Conservation (phyloP, 2,329 filamentous ascomycete species). For the Neonectria ditissima region DNA sequence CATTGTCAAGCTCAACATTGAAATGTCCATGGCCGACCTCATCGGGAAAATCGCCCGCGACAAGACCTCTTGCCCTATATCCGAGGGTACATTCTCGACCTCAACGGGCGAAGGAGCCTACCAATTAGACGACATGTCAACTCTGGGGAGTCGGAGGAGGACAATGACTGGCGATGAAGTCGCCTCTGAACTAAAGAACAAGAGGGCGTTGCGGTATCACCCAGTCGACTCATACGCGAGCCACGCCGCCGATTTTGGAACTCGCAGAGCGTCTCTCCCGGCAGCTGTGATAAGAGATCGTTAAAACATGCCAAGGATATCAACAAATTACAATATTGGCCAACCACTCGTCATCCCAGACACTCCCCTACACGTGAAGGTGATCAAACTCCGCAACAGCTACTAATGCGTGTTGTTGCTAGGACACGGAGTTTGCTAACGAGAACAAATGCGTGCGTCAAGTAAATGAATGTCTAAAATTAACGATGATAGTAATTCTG, state of each 20-base stretch:
- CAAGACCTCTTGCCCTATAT: conserved; percentile 31
- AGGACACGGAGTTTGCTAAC: too few species aligned
- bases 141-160: conserved; percentile 15
- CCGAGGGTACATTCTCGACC: conserved; percentile 36
- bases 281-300: neutral
- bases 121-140: conserved; percentile 16
- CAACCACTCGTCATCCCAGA: neutral
- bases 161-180: conserved; percentile 2
- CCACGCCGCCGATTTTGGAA: neutral
- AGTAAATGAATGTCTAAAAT: too few species aligned
- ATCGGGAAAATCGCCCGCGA: conserved; percentile 55
- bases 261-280: neutral
- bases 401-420: too few species aligned
- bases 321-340: neutral
- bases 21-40: conserved; percentile 65
- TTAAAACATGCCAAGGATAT: neutral
- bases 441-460: too few species aligned
- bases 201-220: conserved; percentile 22
- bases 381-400: too few species aligned
- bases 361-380: too few species aligned
- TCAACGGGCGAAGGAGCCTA: conserved; percentile 28
- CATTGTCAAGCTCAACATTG: conserved; percentile 66
- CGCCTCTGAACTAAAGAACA: conserved; percentile 26
- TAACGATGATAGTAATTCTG: too few species aligned
- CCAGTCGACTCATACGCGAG: conserved; percentile 1